A percentile compares a stretch with the other conserved stretches of the same genome.
Conservation (phyloP, 805 yeast genomes). For the Grigorovia transvaalensis region DNA sequence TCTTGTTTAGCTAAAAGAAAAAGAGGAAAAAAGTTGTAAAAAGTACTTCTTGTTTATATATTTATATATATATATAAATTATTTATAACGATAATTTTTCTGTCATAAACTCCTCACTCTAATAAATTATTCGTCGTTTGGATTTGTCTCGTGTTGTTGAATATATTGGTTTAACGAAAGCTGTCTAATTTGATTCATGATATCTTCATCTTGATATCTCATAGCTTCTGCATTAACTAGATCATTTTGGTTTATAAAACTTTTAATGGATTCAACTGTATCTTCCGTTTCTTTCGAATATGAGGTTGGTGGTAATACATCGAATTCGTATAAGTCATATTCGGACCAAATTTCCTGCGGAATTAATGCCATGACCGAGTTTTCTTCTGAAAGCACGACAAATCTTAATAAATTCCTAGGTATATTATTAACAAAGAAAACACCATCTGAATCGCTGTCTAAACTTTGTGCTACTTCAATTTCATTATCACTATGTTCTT, state of each 20-base stretch:
- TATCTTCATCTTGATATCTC: constrained; percentile 26
- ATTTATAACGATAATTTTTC: too few species aligned
- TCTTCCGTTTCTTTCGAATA: constrained; percentile 28
- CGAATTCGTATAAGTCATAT: constrained; percentile 58
- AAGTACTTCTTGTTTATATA: neutral
- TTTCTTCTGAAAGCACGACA: constrained; percentile 61
- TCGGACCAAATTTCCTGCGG: constrained; percentile 53
- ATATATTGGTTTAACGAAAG: constrained; percentile 25
- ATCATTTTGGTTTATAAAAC: constrained; percentile 27
- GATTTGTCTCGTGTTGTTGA: constrained; percentile 14
- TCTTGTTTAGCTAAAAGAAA: too few species aligned
- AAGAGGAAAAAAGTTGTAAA: too few species aligned
- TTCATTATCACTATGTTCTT: constrained; percentile 7
- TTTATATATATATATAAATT: neutral
- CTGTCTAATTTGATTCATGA: constrained; percentile 25
- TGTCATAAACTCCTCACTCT: neutral
- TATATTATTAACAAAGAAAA: constrained; percentile 26
- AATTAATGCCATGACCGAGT: constrained; percentile 56
- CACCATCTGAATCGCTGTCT: constrained; percentile 2
- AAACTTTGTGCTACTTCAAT: neutral
- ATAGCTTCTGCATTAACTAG: constrained; percentile 17
- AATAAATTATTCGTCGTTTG: neutral
- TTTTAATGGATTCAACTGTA: constrained; percentile 28
- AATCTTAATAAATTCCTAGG: constrained; percentile 59
- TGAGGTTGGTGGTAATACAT: constrained; percentile 54